phyloP scores from a whole-genome alignment of 2,329 filamentous ascomycete genomes.

The Emergomyces africanus region DNA sequence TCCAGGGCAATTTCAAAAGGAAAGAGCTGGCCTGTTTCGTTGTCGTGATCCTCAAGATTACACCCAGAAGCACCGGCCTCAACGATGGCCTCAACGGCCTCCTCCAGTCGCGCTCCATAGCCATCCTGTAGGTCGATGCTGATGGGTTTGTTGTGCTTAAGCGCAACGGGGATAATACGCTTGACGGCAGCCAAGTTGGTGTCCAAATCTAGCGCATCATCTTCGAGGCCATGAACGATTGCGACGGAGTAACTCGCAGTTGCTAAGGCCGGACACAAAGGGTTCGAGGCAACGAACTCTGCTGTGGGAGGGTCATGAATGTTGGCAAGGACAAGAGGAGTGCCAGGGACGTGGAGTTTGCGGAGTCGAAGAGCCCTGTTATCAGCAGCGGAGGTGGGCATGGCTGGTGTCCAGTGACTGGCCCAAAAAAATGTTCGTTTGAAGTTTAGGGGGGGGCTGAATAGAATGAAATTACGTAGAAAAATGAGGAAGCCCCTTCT shows the following conservation, averaged over 20 bases:
- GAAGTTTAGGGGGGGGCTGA: not conserved
- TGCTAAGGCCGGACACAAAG: conserved; percentile 30
- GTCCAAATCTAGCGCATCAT: conserved; percentile 38
- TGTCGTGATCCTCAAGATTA: conserved; percentile 46
- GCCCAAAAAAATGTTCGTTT: not conserved
- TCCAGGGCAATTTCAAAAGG: conserved; percentile 35
- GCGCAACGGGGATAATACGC: conserved; percentile 33
- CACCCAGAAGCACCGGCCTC: conserved; percentile 40
- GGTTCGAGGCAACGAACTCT: conserved; percentile 27
- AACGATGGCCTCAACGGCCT: conserved; percentile 36
- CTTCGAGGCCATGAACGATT: conserved; percentile 31
- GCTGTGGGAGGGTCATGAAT: conserved; percentile 42
- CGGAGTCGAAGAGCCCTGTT: conserved; percentile 9
- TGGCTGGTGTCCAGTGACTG: not conserved
- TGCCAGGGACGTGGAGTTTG: conserved; percentile 37
- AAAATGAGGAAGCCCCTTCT: not conserved
- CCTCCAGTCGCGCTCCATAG: conserved; percentile 37
- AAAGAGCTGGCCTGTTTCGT: conserved; percentile 23
- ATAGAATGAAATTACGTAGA: not conserved
- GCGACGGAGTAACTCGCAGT: conserved; percentile 43
- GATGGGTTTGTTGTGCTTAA: conserved; percentile 34
- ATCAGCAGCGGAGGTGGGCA: conserved; percentile 2
- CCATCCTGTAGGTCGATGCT: conserved; percentile 50
- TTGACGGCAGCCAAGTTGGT: conserved; percentile 39
- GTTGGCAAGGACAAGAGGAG: conserved; percentile 43